phyloP scores from a whole-genome alignment of 169 alveolate species.

The Cryptosporidium bovis region DNA sequence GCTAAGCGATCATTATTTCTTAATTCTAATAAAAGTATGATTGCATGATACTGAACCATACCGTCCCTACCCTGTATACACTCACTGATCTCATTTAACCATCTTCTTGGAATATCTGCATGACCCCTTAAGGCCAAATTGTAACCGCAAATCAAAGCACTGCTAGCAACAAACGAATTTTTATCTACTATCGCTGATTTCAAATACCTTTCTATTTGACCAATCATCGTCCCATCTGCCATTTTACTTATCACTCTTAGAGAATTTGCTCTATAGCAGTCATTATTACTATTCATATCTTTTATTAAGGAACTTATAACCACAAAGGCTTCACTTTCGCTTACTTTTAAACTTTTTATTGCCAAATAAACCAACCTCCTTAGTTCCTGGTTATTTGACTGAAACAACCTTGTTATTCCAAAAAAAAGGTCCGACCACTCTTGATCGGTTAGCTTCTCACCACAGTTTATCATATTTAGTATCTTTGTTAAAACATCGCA shows the following conservation, averaged over 20 bases:
- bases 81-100: constrained; percentile 88
- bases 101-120: constrained; percentile 90
- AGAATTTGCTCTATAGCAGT: constrained; percentile 94
- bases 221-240: constrained; percentile 91
- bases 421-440: constrained; percentile 93
- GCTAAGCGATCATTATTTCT: constrained; percentile 88
- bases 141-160: constrained; percentile 93
- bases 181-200: constrained; percentile 93
- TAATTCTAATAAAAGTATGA: constrained; percentile 91
- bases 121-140: constrained; percentile 88
- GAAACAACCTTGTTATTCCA: constrained; percentile 94
- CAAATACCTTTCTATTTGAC: constrained; percentile 94
- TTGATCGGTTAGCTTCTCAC: constrained; percentile 87
- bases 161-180: constrained; percentile 91
- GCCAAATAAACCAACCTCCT: constrained; percentile 92
- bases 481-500: constrained; percentile 85
- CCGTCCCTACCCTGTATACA: constrained; percentile 88
- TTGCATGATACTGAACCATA: constrained; percentile 95
- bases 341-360: constrained; percentile 91
- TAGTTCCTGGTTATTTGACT: constrained; percentile 88
- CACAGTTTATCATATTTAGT: constrained; percentile 84
- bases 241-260: constrained; percentile 94
- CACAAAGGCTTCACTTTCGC: constrained; percentile 92
- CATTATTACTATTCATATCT: constrained; percentile 93
- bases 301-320: constrained; percentile 95